These are phyloP conservation scores for Aspergillus saccharolyticus DNA, from an alignment of 495 filamentous ascomycete genomes.

Conservation along the genomic window DNA sequence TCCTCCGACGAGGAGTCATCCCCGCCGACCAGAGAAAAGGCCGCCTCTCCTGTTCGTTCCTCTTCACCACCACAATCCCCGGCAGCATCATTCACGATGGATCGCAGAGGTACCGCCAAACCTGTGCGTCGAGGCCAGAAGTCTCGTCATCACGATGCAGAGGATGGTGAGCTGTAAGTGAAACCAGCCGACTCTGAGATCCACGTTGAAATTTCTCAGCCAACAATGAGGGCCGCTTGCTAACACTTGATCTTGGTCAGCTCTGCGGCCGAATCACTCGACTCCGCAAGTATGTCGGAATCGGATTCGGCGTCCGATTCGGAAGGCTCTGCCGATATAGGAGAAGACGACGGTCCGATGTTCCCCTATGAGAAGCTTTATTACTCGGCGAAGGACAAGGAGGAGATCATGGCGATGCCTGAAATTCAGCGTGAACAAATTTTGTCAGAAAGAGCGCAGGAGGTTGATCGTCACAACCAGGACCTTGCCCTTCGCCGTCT, in stretches of 20 bases:
- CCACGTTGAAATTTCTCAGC: slow-evolving; percentile 1
- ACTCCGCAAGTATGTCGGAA: slow-evolving; percentile 85
- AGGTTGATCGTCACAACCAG: slow-evolving; percentile 73
- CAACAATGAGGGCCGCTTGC: slow-evolving; percentile 3
- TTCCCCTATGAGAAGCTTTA: slow-evolving; percentile 91
- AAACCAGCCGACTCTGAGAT: not conserved
- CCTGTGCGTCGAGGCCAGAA: slow-evolving; percentile 39
- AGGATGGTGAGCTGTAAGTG: slow-evolving; percentile 83
- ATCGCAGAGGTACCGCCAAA: slow-evolving; percentile 46
- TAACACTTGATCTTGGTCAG: slow-evolving; percentile 31
- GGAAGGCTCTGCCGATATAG: slow-evolving; percentile 44
- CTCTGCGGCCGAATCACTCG: slow-evolving; percentile 63
- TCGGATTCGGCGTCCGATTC: slow-evolving; percentile 71
- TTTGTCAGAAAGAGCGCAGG: slow-evolving; percentile 79
- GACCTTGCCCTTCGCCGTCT: slow-evolving; percentile 79
- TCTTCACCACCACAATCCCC: slow-evolving; percentile 35
- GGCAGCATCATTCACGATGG: slow-evolving; percentile 34
- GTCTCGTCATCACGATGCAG: slow-evolving; percentile 50
- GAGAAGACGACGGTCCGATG: slow-evolving; percentile 56
- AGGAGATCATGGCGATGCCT: slow-evolving; percentile 76
- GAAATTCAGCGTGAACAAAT: slow-evolving; percentile 87
- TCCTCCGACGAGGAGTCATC: slow-evolving; percentile 52
- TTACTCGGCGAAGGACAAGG: slow-evolving; percentile 71
- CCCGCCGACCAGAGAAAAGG: slow-evolving; percentile 30
- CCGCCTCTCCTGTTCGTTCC: slow-evolving; percentile 29